Base-by-base conservation (phyloP, 2,329 filamentous ascomycete species). In the Onygenales sp. region DNA sequence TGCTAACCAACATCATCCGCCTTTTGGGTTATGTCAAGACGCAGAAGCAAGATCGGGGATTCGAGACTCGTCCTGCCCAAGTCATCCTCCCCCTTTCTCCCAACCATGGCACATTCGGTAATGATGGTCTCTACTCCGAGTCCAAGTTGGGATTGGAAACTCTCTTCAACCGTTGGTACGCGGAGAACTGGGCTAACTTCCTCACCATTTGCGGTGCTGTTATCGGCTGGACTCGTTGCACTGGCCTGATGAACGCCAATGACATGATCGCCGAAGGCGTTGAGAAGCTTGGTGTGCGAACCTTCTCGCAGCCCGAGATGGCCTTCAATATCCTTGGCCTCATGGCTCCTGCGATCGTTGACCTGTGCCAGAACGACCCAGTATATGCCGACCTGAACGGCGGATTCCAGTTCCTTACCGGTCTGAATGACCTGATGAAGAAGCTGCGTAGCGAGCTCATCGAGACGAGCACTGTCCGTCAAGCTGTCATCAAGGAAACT, bases 261-360 rank as follows among this genome's bases (percentile, higher is more conserved):
- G 97, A 98, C 72, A 84, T 97, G 63, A 91, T 97, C 59, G 93
- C 93, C 37, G 92, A 97, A 70, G 93, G 92, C 56, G 89, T 98
- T 53, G 93, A 98, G 77, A 88, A 88, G 63, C 93, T 94, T 61
- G 93, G 93, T 64, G 93, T 97, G 31, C 90, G 93, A 63, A 98
- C 93, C 3, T 98, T 98, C 79, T 97, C 92, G 8, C 93, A 97
- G 74, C 90, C 95, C 70, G 93, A 98, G 73, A 98, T 98, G 93
- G 93, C 93, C 13, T 98, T 98, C 80, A 98, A 98, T 74, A 74
- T 98, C 60, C 82, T 98, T 44, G 92, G 93, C 61, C 82, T 98
- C 51, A 95, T 98, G 93, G 87, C 91, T 1, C 91, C 93, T 39
- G 81, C 85, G 32, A 88, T 98, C 63, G 91, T 95, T 61, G 90